Conservation (phyloP, 208 protist species). For the Leishmania mexicana region DNA sequence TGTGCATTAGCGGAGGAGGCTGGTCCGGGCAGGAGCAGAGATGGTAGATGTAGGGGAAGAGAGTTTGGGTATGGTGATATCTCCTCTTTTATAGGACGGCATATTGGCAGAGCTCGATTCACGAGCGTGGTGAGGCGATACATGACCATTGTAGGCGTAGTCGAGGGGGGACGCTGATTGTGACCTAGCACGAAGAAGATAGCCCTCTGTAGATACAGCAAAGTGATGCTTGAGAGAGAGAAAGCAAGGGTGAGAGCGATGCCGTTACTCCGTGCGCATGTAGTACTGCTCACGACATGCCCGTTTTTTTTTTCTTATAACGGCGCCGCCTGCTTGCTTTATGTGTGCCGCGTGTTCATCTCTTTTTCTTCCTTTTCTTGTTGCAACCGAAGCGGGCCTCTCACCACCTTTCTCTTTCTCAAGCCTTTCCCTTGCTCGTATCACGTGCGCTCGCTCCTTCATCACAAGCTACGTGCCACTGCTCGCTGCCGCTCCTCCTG, state of each 20-base stretch:
- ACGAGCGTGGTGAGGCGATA: neutral
- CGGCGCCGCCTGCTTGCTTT: neutral
- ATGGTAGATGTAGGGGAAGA: neutral
- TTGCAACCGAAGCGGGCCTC: neutral
- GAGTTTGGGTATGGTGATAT: neutral
- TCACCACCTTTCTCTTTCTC: neutral
- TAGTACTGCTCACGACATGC: neutral
- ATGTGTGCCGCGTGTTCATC: neutral
- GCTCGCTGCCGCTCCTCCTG: neutral
- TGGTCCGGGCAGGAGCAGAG: neutral
- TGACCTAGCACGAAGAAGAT: neutral
- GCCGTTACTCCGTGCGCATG: neutral
- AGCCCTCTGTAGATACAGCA: neutral
- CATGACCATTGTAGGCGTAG: neutral
- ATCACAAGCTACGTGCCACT: neutral
- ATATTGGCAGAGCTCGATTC: neutral
- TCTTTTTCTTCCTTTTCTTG: neutral
- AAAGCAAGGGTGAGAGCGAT: neutral
- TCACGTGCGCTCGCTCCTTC: neutral
- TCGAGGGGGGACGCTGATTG: neutral
- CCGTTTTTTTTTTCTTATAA: neutral
- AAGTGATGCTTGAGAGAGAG: neutral
- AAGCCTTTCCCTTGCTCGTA: neutral
- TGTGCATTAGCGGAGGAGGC: too few relatives aligned
- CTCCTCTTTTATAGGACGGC: neutral